Base-by-base conservation (phyloP, 1,284 basidiomycete genomes). In the Sanghuangporus weigelae region DNA sequence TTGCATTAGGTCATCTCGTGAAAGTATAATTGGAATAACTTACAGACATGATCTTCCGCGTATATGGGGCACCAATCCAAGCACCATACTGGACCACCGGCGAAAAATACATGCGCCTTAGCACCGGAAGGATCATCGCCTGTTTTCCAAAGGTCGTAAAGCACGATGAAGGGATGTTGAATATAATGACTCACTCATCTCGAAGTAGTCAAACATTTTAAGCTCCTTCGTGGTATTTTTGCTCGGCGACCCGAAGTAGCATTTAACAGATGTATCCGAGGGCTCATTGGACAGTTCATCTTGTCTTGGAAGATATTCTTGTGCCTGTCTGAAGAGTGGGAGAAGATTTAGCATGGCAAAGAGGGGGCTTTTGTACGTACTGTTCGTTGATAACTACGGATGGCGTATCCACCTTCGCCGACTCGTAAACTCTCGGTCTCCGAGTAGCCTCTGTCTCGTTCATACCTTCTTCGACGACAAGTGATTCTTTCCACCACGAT, bases 41-140 rank as follows among this genome's bases (percentile, higher is more conserved):
- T 67, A 90, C 90, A 70, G 56, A 75, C 68, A 58, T 86, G 81
- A 59, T 89, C 85, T 31, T 79, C 76, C 26, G 82, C 77, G 64
- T 89, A 82, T 19, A 87, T 85, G 1, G 95, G 94, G 72, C 93
- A 94, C 94, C 95, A 97, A 69, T 95, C 93, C 19, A 96, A 72
- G 0, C 86, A 91, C 87, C 90, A 94, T 14, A 93, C 89, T 0
- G 92, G 90, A 2, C 87, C 89, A 1, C 95, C 95, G 0, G 90
- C 88, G 66, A 89, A 90, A 74, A 96, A 88, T 0, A 93, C 77
- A 66, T 89, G 82, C 0, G 86, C 79, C 36, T 79, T 76, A 65
- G 81, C 83, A 44, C 78, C 81, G 2, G 80, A 73, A 53, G 83
- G 76, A 63, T 79, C 72, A 19, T 74, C 69, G 12, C 71, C 78